A percentile compares a stretch with the other conserved stretches of the same genome.
phyloP scores from a whole-genome alignment of 768 basidiomycete genomes.

The Amanita rubescens region DNA sequence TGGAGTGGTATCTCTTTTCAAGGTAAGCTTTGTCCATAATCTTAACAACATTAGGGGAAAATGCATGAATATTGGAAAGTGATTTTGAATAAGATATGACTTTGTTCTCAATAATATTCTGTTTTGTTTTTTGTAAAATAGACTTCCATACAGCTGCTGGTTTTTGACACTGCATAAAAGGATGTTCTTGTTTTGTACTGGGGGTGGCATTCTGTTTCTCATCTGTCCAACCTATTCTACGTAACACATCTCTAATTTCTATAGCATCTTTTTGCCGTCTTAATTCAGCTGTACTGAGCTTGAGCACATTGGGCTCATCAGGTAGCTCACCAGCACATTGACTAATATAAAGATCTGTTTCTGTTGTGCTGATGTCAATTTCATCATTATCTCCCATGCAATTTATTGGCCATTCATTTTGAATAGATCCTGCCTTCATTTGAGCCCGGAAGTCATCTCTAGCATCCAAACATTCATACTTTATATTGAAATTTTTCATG shows the following conservation, averaged over 20 bases:
- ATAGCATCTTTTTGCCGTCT: slow-evolving; percentile 3
- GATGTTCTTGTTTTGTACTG: no score
- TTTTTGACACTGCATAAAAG: background rate
- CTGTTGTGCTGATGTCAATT: background rate
- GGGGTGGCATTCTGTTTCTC: background rate
- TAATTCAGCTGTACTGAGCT: background rate
- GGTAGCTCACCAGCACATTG: background rate
- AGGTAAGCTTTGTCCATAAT: slow-evolving; percentile 20
- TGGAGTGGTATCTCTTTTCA: slow-evolving; percentile 7
- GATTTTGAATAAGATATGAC: background rate
- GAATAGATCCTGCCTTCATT: slow-evolving; percentile 7
- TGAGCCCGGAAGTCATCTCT: slow-evolving; percentile 17
- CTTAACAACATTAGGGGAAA: slow-evolving; percentile 13
- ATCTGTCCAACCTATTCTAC: background rate
- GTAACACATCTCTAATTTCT: slow-evolving; percentile 4
- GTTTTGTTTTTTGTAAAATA: background rate
- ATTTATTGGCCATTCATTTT: background rate
- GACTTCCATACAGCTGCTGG: background rate
- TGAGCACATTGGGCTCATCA: background rate
- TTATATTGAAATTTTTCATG: slow-evolving; percentile 10
- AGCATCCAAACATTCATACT: slow-evolving; percentile 8
- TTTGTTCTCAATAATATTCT: background rate
- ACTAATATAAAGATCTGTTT: background rate
- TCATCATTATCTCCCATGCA: slow-evolving; percentile 8
- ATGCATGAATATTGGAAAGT: background rate